Base-by-base conservation (phyloP, 1,284 basidiomycete species). In the Cerrena zonata region DNA sequence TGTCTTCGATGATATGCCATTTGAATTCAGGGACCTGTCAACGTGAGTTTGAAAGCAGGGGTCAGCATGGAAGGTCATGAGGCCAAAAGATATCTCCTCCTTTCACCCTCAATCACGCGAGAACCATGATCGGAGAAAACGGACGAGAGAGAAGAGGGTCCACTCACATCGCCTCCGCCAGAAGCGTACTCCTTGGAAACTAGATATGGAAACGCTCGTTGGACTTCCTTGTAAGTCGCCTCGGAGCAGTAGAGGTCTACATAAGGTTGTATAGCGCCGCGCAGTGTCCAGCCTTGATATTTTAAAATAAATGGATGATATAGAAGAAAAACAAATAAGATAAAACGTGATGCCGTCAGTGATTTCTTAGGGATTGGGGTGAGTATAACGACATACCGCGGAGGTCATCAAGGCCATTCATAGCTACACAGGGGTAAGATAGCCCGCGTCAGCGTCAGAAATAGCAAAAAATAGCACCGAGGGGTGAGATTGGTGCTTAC, bases 331-430 rank as follows among this genome's bases (percentile, higher is more conserved):
- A n/a, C n/a, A n/a, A n/a, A n/a, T n/a, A n/a, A n/a, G n/a, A n/a
- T 22, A 40, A 44, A 53, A 53, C 53, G 47, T 24, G 37, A 23
- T 48, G 39, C 21, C 15, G 26, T 22, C 45, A 19, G 19, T 22
- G 34, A 3, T 22, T 18, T 7, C 42, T 18, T 10, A 40, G 24
- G 2, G 40, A 37, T 22, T 40, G 22, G 12, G n/a, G 30, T 51
- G 49, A 46, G 52, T 26, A 61, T 34, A 34, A 34, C 7, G 30
- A 15, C 69, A 53, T 56, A 85, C 86, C 84, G 74, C 89, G 73
- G 30, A 91, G 70, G 63, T 91, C 89, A 66, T 91, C 89, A 50
- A 91, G 62, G 3, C 89, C 89, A 60, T 91, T 89, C 73, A 89
- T 87, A 12, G 89, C 89, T 87, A 26, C 19, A 55, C 38, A 43